phyloP scores from a whole-genome alignment of 192 early-diverging fungal genomes.

The Linnemannia schmuckeri region DNA sequence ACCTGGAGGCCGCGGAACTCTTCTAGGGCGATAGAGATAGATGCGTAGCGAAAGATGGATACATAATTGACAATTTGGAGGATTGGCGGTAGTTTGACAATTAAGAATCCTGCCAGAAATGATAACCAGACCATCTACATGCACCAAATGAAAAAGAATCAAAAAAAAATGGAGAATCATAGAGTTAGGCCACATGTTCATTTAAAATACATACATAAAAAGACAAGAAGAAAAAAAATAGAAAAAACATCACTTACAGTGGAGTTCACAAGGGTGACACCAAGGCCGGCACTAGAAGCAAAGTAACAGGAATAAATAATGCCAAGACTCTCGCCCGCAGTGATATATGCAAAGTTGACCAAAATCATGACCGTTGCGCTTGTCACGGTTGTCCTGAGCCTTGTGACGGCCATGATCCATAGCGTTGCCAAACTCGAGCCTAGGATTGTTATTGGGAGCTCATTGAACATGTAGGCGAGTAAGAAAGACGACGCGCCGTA shows the following conservation, averaged over 20 bases:
- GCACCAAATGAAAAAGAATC: background rate
- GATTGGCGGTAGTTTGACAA: background rate
- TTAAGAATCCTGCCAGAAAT: slow-evolving; percentile 23
- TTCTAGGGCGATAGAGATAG: slow-evolving; percentile 8
- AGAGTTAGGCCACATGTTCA: background rate
- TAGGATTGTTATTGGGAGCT: slow-evolving; percentile 15
- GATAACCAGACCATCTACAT: slow-evolving; percentile 9
- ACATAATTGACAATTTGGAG: slow-evolving; percentile 1
- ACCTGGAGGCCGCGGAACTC: slow-evolving; percentile 2
- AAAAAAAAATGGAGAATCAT: background rate
- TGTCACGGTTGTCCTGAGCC: background rate
- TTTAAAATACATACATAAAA: background rate
- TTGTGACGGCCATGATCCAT: background rate
- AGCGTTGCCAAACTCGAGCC: background rate
- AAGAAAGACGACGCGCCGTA: slow-evolving; percentile 23
- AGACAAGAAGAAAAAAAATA: too few species aligned
- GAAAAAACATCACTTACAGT: background rate
- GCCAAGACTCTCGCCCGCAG: slow-evolving; percentile 18
- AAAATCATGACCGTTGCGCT: slow-evolving; percentile 5
- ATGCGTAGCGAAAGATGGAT: slow-evolving; percentile 21
- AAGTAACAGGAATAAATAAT: slow-evolving; percentile 2
- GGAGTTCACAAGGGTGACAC: slow-evolving; percentile 2
- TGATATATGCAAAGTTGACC: slow-evolving; percentile 10
- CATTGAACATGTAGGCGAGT: slow-evolving; percentile 16
- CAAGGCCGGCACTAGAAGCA: background rate